A percentile compares a stretch with the other conserved stretches of the same genome.
Conservation (phyloP, 2,329 filamentous ascomycete species). For the Phialocephala subalpina region DNA sequence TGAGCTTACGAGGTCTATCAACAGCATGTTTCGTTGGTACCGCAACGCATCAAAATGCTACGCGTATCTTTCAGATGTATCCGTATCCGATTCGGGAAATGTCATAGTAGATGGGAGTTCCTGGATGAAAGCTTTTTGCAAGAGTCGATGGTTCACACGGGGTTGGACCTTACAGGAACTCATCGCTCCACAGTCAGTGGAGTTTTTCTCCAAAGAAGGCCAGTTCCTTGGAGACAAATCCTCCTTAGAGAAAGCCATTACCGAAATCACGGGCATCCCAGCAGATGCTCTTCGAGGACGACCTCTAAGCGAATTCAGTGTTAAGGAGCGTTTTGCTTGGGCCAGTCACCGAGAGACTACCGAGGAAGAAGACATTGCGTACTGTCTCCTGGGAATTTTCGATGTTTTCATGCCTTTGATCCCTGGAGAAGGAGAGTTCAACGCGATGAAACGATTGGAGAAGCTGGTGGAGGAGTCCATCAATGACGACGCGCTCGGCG, state of each 20-base stretch:
- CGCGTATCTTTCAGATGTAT: background rate
- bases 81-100: background rate
- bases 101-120: background rate
- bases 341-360: background rate
- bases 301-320: background rate
- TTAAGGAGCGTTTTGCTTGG: background rate
- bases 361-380: background rate
- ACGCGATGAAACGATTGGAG: too few relatives aligned
- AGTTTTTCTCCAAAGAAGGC: background rate
- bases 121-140: background rate
- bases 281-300: background rate
- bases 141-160: background rate
- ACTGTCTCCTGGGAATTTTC: background rate
- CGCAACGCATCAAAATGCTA: background rate
- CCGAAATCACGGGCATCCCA: background rate
- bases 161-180: background rate
- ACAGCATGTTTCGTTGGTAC: background rate
- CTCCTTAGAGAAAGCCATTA: background rate
- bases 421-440: background rate
- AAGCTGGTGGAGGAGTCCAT: too few relatives aligned
- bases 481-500: too few relatives aligned
- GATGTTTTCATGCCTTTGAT: background rate
- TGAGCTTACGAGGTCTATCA: background rate
- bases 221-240: background rate
- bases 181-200: background rate